Base-by-base conservation (phyloP, 2,329 filamentous ascomycete species). In the Fusarium sp. region DNA sequence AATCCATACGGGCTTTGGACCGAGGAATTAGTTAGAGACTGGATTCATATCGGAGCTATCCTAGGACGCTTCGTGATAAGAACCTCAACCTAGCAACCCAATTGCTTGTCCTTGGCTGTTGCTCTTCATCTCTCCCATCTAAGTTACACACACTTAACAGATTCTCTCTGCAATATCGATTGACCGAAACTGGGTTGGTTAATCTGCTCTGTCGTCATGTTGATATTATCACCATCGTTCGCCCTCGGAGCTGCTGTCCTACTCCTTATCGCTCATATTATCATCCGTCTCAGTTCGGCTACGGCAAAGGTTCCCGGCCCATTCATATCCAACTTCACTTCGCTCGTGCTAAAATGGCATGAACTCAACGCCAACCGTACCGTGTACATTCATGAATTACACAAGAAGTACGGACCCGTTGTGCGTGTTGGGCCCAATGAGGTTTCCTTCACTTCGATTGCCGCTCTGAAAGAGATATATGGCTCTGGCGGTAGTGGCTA, bases 401-500 rank as follows among this genome's bases (percentile, higher is more conserved):
- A 90, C 71, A 69, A 79, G 51, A 75, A 74, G 47, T 88, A 89
- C 62, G 88, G 88, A 1, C 83, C 85, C 0, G 83, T 85, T 0
- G 85, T 90, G 19, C 83, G 88, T 6, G 73, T 90, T 30, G 83
- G 82, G 1, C 87, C 87, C 0, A 82, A 83, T 62, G 87, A 90
- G 75, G 84, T 88, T 5, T 85, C 85, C 0, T 89, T 90, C 63
- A 83, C 85, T 1, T 87, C 85, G 3, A 76, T 80, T 10, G 79
- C 82, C 10, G 88, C 85, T 0, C 76, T 89, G 52, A 89, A 87
- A 73, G 85, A 89, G 76, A 90, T 90, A 45, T 91, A 90, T 75
- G 83, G 83, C 67, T 85, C 85, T 0, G 83, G 84, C 1, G 87
- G 87, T 6, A 89, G 86, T 71, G 88, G 87, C 23, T 90, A 87